phyloP scores from a whole-genome alignment of 768 basidiomycete species.

The Kwoniella heveanensis region DNA sequence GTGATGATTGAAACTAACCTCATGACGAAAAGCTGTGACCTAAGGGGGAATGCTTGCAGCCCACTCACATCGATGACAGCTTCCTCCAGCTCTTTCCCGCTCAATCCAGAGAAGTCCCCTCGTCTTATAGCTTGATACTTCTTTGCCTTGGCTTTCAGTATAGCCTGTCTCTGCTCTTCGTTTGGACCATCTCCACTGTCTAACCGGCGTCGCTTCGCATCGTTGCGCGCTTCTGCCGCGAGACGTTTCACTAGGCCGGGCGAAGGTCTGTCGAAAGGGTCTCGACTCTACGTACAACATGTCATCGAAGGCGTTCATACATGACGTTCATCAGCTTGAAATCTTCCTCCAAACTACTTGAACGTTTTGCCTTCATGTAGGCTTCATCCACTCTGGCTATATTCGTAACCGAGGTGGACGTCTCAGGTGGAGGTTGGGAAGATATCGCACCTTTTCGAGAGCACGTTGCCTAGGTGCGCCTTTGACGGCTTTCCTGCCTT shows the following conservation, averaged over 20 bases:
- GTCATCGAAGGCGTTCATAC: not conserved
- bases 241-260: slow-evolving; percentile 52
- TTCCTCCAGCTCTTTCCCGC: slow-evolving; percentile 50
- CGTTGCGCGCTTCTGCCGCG: slow-evolving; percentile 49
- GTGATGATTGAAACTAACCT: no score
- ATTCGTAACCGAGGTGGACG: slow-evolving; percentile 7
- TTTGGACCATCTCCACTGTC: slow-evolving; percentile 36
- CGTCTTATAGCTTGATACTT: slow-evolving; percentile 48
- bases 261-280: slow-evolving; percentile 51
- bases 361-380: no score
- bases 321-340: not conserved
- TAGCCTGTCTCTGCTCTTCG: slow-evolving; percentile 46
- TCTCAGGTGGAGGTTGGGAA: slow-evolving; percentile 13
- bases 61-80: slow-evolving; percentile 52
- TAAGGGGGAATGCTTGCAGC: no score
- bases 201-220: slow-evolving; percentile 42
- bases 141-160: slow-evolving; percentile 49
- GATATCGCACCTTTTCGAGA: slow-evolving; percentile 22
- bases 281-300: slow-evolving; percentile 34
- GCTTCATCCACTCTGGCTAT: no score
- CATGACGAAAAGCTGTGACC: no score
- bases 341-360: no score
- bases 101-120: slow-evolving; percentile 48
- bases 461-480: slow-evolving; percentile 24
- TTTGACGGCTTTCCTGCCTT: slow-evolving; percentile 46